phyloP scores from a whole-genome alignment of 2,329 filamentous ascomycete species.

The Aspergillus oerlinghausenensis region DNA sequence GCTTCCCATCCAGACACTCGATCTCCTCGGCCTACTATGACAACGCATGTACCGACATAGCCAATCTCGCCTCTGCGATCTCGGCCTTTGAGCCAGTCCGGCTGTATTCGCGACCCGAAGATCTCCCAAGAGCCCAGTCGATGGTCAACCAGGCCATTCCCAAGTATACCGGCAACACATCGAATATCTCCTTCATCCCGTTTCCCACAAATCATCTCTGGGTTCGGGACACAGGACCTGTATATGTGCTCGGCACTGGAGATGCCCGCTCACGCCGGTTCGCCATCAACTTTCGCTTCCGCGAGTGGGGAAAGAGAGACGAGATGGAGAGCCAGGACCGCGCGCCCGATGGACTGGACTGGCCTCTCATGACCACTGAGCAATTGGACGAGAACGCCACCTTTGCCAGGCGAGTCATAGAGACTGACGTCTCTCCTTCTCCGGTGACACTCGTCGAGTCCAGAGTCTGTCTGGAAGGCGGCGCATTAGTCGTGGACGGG shows the following conservation, averaged over 20 bases:
- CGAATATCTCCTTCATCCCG: constrained; percentile 12
- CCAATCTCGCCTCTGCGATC: constrained; percentile 23
- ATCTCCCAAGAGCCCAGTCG: constrained; percentile 12
- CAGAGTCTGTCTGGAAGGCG: constrained; percentile 25
- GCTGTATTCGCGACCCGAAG: constrained; percentile 23
- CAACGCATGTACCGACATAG: constrained; percentile 21
- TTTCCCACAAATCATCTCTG: constrained; percentile 17
- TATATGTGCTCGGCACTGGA: constrained; percentile 12
- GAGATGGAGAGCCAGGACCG: constrained; percentile 9
- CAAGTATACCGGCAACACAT: constrained; percentile 2
- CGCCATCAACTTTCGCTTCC: constrained; percentile 16
- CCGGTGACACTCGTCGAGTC: constrained; percentile 14
- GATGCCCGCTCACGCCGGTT: constrained; percentile 2
- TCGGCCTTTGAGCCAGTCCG: constrained; percentile 30
- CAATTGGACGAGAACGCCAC: constrained; percentile 11
- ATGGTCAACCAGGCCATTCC: constrained; percentile 4
- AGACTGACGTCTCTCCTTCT: constrained; percentile 4
- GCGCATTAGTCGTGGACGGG: constrained; percentile 32
- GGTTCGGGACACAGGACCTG: constrained; percentile 17
- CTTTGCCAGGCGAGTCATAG: constrained; percentile 13
- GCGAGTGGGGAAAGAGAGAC: constrained; percentile 19
- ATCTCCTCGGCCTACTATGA: constrained; percentile 18
- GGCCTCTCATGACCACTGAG: constrained; percentile 8
- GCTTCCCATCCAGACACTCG: constrained; percentile 22
- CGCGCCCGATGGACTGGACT: constrained; percentile 8